These are phyloP conservation scores for Pseudohyphozyma bogoriensis DNA, from an alignment of 768 basidiomycete genomes.

Conservation along the genomic window DNA sequence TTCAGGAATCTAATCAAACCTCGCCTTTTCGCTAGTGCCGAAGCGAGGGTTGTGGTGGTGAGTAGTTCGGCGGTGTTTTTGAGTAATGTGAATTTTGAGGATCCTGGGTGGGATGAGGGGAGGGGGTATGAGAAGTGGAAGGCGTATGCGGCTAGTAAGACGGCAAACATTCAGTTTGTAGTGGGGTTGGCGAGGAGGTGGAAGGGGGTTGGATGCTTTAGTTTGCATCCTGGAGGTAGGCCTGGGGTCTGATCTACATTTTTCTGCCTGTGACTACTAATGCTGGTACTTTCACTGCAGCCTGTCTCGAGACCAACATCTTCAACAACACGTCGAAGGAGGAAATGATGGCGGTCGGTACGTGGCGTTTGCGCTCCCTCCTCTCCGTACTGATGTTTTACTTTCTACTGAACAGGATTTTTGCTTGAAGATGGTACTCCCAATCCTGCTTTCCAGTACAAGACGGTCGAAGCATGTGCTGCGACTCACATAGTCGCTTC, in stretches of 20 bases:
- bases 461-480: accelerated
- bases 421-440: background rate
- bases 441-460: background rate
- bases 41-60: constrained; percentile 10
- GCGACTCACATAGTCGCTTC: background rate
- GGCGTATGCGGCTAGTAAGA: constrained; percentile 12
- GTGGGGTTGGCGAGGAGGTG: constrained; percentile 5
- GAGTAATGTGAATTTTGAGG: background rate
- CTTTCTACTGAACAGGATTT: background rate
- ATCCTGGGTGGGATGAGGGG: background rate
- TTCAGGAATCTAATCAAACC: constrained; percentile 11
- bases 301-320: background rate
- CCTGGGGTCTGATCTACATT: background rate
- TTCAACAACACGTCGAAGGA: too few relatives aligned
- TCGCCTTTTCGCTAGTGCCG: background rate
- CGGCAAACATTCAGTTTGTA: constrained; percentile 22
- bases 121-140: background rate
- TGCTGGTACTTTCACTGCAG: too few relatives aligned
- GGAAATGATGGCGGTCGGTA: too few relatives aligned
- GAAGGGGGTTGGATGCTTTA: background rate
- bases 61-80: background rate
- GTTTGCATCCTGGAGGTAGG: constrained; percentile 13
- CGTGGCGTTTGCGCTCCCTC: too few relatives aligned
- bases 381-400: background rate
- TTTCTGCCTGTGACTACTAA: background rate